A percentile compares a stretch with the other conserved stretches of the same genome.
These are phyloP conservation scores for Rhexocercosporidium sp. DNA, from an alignment of 2,329 filamentous ascomycete species.

Conservation along the genomic window DNA sequence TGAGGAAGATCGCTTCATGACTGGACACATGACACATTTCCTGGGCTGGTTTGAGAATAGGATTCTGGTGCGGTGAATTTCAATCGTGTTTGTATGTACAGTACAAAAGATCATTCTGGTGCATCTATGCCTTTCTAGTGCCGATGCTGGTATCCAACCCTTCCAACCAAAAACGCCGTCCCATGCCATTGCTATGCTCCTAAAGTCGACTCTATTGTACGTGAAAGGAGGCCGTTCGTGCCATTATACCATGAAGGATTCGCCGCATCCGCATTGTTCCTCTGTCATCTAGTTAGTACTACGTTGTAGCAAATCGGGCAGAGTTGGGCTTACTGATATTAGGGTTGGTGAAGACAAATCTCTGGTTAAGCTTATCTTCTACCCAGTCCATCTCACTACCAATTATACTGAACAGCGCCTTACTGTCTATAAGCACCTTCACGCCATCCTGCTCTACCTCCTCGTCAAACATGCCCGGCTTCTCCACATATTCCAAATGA, in stretches of 20 bases:
- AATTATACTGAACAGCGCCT: slow-evolving; percentile 96
- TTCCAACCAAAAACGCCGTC: slow-evolving; percentile 37
- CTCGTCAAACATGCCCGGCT: slow-evolving; percentile 87
- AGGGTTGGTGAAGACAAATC: slow-evolving; percentile 94
- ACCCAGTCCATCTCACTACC: slow-evolving; percentile 99
- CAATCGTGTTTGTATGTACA: slow-evolving; percentile 9
- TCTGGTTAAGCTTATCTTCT: slow-evolving; percentile 89
- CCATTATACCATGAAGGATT: slow-evolving; percentile 95
- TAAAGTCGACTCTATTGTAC: slow-evolving; percentile 23
- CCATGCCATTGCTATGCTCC: slow-evolving; percentile 38
- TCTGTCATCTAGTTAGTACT: slow-evolving; percentile 59
- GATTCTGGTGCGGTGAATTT: neutral
- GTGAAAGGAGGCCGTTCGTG: slow-evolving; percentile 47
- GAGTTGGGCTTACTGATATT: slow-evolving; percentile 84
- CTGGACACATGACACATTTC: neutral
- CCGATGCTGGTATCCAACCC: slow-evolving; percentile 34
- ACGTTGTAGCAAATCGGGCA: neutral
- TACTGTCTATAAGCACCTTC: slow-evolving; percentile 94
- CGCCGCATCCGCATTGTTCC: slow-evolving; percentile 94
- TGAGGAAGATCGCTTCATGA: neutral
- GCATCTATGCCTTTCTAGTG: slow-evolving; percentile 24
- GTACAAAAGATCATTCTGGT: slow-evolving; percentile 21
- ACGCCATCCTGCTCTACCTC: slow-evolving; percentile 95
- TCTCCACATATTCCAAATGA: slow-evolving; percentile 93
- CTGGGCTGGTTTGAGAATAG: neutral